Evolutionary conservation across 78 protist species (phyloP).

Genomic region (Planoprotostelium fungivorum): DNA sequence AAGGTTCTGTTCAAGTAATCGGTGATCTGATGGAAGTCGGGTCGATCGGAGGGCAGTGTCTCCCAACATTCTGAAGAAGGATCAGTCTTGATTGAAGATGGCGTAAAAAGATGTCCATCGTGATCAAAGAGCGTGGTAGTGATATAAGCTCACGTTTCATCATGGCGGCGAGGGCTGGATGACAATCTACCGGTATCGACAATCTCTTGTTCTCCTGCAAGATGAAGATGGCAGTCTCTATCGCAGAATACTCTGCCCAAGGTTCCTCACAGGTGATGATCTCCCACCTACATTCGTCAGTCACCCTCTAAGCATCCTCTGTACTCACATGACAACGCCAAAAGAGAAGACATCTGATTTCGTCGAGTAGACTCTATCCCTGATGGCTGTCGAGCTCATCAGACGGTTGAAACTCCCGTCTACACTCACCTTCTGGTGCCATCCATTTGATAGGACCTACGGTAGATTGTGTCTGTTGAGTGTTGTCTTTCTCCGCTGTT

Average conservation of each 20-base stretch:
- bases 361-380: background rate
- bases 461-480: background rate
- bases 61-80: background rate
- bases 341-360: conserved; percentile 4
- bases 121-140: too few species aligned
- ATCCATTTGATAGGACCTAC: conserved; percentile 6
- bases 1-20: background rate
- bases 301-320: background rate
- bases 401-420: too few species aligned
- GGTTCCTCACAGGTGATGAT: background rate
- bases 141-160: background rate
- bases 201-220: background rate
- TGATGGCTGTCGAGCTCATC: too few species aligned
- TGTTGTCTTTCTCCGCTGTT: background rate
- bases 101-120: too few species aligned
- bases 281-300: background rate
- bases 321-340: background rate
- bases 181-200: background rate
- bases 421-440: conserved; percentile 3
- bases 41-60: background rate
- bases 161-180: background rate
- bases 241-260: background rate
- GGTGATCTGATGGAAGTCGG: background rate
- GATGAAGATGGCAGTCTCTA: background rate
- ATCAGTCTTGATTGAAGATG: background rate